Base-by-base conservation (phyloP, 805 yeast species). In the Kodamaea lidongshanica region DNA sequence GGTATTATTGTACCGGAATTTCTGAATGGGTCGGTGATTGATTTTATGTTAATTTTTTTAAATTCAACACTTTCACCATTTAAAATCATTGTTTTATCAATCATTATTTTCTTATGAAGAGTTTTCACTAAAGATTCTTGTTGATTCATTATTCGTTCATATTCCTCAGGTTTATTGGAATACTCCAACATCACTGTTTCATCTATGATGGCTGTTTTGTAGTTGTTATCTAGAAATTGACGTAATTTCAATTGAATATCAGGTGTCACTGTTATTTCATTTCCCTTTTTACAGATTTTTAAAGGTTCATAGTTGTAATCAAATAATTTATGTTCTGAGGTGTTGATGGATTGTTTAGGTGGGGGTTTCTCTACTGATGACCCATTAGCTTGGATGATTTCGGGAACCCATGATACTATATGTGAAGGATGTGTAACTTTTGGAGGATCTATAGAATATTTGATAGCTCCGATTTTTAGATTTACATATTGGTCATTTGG, bases 71-170 rank as follows among this genome's bases (percentile, higher is more conserved):
- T 83, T 51, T 51, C 74, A 39, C 45, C 74, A 50, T 46, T 64
- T 40, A 54, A 55, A 48, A 50, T 70, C 43, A 46, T 60, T 35
- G 65, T 46, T 13, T 54, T 52, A 19, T 62, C 68, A 4, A 47
- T 39, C 29, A 33, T 39, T 6, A 58, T 57, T 34, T 67, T 59
- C 12, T 64, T 58, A 19, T 60, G 49, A 40, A 63, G 20, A 74
- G 82, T 22, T 54, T 58, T 38, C 59, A 67, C 32, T 73, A 71
- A 35, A 52, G 61, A 10, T 46, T 48, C 15, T 41, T 85, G 92
- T 16, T 70, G 72, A 1, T 52, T 45, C 24, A 86, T 58, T 12
- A 72, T 67, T n/a, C 54, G 54, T 1, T 74, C 67, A 38, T 72
- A 84, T 41, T 86, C 94, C 27, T 74, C 78, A 1, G 50, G 48